Evolutionary conservation across 441 rosid genomes (phyloP), one percentile per base, ranked within the genome.

Genomic region (Euphorbia celastroides): DNA sequence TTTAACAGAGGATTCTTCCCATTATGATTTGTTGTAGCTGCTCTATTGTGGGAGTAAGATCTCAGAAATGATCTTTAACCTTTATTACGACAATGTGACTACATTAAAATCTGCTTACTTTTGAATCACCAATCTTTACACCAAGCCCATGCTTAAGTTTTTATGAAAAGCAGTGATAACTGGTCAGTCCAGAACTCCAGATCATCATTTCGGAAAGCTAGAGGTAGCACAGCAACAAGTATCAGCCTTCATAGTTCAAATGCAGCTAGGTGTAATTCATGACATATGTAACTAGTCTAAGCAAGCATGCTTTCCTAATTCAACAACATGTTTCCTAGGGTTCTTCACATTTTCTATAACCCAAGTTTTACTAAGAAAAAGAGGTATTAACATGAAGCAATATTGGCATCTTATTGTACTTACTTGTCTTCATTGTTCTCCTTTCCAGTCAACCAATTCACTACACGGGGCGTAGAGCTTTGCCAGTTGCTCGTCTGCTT

Each of bases 401-500:
- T 31, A 44, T 12, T 51, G 62, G 52, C 12, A 7, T 56, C 26
- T 41, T 50, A 17, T 38, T 64, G 28, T 63, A 46, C 73, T 64
- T 69, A 83, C 86, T 76, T 77, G 7, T 51, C 73, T 51, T 51
- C 12, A 51, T 51, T 78, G 88, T 59, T 83, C 88, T 76, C 81
- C 96, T 44, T 66, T 87, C 90, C 93, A 95, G 65, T 90, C 89
- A 64, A 75, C 80, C 74, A 95, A 84, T 67, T 92, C 96, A 51
- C 78, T 64, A 42, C 87, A 84, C 63, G 88, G 86, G 66, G 81
- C 97, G 78, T 73, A 67, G 60, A 87, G 78, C 83, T 81, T 87
- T 65, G 93, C 78, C 34, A 72, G 81, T 75, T 73, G 96, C 84
- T 92, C 97, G 85, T 90, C 96, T 0, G 96, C 90, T 76, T 95